Evolutionary conservation across 257 asterid species (phyloP), one percentile per base, ranked within the genome.

Genomic region (Datura wrightii): DNA sequence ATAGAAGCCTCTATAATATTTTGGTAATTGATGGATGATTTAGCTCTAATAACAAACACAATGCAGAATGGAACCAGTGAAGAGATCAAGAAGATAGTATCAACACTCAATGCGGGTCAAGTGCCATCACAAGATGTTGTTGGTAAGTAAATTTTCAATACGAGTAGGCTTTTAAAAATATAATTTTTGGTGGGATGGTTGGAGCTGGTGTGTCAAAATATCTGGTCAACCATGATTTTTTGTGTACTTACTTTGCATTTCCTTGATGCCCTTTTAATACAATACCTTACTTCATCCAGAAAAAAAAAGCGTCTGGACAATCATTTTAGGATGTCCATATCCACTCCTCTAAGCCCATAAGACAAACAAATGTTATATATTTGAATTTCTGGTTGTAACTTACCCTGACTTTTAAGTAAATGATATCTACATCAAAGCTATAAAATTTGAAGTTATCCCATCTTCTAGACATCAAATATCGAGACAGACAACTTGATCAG

Each of bases 71-170:
- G 99, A 24, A 93, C 98, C 10, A 81, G 85, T 6, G 98, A 91
- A 63, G 99, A 95, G 87, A 95, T 97, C 89, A 95, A 95, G 95
- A 97, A 95, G 93, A 94, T 97, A 41, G 92, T 97, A 37, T 46
- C 93, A 34, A 86, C 90, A 10, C 97, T 97, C 79, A 94, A 97
- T 91, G 94, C 91, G 15, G 99, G 90, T 50, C 83, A 95, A 85
- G 95, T 97, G 82, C 99, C 99, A 72, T 87, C 99, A 82, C 87
- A 87, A 69, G 98, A 97, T 84, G 97, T 94, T 67, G 98, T 95
- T 71, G 99, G 99, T 95, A 88, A 91, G 99, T 83, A 53, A 36
- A 80, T 44, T 55, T 19, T 82, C 58, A 14, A 8, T 14, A 18
- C 78, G 19, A 62, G 52, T 58, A 56, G 34, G 13, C 15, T 36